These are phyloP conservation scores for Reticulascus tulasneorum DNA, from an alignment of 2,329 filamentous ascomycete genomes.

Conservation along the genomic window DNA sequence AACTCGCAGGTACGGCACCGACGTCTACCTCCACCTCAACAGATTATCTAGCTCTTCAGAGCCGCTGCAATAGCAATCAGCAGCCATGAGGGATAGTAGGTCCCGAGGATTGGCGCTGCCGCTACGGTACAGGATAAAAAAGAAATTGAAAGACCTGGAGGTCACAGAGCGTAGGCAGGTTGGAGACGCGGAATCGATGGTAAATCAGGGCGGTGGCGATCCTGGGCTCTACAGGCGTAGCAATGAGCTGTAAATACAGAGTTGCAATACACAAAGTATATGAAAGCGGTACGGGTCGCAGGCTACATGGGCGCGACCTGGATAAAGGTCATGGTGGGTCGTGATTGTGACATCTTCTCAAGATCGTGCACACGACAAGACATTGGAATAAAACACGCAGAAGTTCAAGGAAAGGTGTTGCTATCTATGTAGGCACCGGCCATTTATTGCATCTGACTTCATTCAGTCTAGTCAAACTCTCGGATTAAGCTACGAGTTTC, in stretches of 20 bases:
- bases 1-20: slow-evolving; percentile 77
- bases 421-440: too few relatives aligned
- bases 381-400: too few relatives aligned
- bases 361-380: too few relatives aligned
- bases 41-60: slow-evolving; percentile 92
- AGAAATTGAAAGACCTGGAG: slow-evolving; percentile 68
- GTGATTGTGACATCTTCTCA: too few relatives aligned
- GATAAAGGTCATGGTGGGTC: too few relatives aligned
- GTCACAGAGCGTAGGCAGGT: slow-evolving; percentile 86
- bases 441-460: too few relatives aligned
- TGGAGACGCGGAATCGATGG: slow-evolving; percentile 76
- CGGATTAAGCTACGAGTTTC: too few relatives aligned
- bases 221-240: slow-evolving; percentile 23
- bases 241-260: slow-evolving; percentile 32
- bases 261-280: too few relatives aligned
- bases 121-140: slow-evolving; percentile 55
- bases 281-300: too few relatives aligned
- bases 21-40: slow-evolving; percentile 97
- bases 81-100: slow-evolving; percentile 75
- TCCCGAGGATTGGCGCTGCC: slow-evolving; percentile 62
- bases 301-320: too few relatives aligned
- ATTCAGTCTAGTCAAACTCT: too few relatives aligned
- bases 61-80: slow-evolving; percentile 90
- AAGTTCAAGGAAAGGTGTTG: too few relatives aligned
- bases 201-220: slow-evolving; percentile 45